Conservation (phyloP, 2,329 filamentous ascomycete species). For the Biscogniauxia sp. region DNA sequence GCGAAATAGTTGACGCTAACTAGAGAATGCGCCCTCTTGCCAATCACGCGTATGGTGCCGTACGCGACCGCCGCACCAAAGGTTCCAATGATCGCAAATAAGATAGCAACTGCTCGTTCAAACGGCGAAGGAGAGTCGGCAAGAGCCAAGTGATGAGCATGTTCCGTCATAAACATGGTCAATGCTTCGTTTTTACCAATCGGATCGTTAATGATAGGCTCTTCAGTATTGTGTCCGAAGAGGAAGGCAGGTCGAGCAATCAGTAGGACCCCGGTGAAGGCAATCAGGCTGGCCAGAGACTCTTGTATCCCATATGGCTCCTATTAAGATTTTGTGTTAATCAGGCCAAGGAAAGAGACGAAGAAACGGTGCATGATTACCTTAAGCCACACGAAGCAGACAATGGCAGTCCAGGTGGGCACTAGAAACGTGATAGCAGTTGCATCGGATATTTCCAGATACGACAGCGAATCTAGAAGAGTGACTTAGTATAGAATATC, state of each 20-base stretch:
- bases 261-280: conserved; percentile 69
- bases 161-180: conserved; percentile 10
- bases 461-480: conserved; percentile 49
- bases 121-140: conserved; percentile 45
- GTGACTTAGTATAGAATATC: background rate
- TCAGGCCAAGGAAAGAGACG: background rate
- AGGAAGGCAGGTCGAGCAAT: conserved; percentile 69
- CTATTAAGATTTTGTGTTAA: conserved; percentile 38
- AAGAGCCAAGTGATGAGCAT: conserved; percentile 15
- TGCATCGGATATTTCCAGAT: conserved; percentile 73
- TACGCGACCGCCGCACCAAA: conserved; percentile 68
- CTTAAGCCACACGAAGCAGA: conserved; percentile 58
- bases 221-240: conserved; percentile 37
- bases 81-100: conserved; percentile 66
- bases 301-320: conserved; percentile 73
- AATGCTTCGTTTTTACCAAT: background rate
- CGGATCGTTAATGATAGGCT: background rate
- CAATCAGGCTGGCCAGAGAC: conserved; percentile 66
- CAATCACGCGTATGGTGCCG: conserved; percentile 72
- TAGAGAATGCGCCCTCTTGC: conserved; percentile 70
- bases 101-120: conserved; percentile 64
- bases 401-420: conserved; percentile 63
- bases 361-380: conserved; percentile 15
- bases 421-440: conserved; percentile 78
- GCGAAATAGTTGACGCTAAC: conserved; percentile 79